A percentile compares a stretch with the other conserved stretches of the same genome.
Evolutionary conservation across 2,329 filamentous ascomycete genomes (phyloP).

Genomic region (Penicillium sp.): DNA sequence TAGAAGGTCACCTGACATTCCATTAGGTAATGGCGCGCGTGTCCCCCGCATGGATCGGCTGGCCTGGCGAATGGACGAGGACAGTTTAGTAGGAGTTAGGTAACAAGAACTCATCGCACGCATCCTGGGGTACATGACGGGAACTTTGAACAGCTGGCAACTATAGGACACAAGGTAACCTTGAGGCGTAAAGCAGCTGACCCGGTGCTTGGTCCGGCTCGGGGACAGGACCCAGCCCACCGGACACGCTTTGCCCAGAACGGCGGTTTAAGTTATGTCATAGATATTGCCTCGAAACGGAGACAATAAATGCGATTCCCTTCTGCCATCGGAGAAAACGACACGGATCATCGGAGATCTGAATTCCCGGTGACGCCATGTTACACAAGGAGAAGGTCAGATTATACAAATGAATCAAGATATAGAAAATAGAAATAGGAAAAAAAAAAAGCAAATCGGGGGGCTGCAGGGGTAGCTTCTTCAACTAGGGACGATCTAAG

Average conservation of each 20-base stretch:
- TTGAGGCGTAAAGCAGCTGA: slow-evolving; percentile 7
- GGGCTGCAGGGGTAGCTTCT: slow-evolving; percentile 25
- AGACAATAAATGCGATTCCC: neutral
- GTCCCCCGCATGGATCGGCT: slow-evolving; percentile 23
- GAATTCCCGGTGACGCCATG: slow-evolving; percentile 9
- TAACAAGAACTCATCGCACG: slow-evolving; percentile 17
- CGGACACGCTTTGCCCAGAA: neutral
- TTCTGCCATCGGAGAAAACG: no score
- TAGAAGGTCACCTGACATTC: slow-evolving; percentile 20
- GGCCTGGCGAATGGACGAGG: slow-evolving; percentile 12
- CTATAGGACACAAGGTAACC: neutral
- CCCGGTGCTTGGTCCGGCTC: slow-evolving; percentile 6
- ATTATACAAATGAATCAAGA: neutral
- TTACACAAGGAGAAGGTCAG: slow-evolving; percentile 4
- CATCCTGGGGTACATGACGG: slow-evolving; percentile 19
- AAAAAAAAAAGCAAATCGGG: slow-evolving; percentile 11
- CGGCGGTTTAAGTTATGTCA: slow-evolving; percentile 10
- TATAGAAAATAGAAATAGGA: slow-evolving; percentile 2
- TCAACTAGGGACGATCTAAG: slow-evolving; percentile 2
- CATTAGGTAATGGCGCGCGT: slow-evolving; percentile 21
- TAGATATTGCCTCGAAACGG: neutral
- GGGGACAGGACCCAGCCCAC: neutral
- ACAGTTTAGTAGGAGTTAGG: slow-evolving; percentile 12
- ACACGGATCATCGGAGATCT: neutral
- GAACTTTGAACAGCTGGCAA: neutral